Conservation (phyloP, 1,139 yeast species). For the Suhomyces atakaporum region DNA sequence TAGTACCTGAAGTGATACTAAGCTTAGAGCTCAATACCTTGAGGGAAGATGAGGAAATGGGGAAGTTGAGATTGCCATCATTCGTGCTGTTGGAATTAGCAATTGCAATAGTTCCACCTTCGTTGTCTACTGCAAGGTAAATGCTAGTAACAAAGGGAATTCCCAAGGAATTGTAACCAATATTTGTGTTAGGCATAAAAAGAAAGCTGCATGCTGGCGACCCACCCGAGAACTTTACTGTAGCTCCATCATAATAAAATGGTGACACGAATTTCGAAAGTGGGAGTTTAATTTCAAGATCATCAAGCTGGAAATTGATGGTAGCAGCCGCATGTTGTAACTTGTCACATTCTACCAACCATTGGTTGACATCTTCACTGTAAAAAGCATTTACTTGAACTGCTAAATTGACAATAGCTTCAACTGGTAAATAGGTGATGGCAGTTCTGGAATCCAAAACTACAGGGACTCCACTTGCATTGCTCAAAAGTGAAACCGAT, state of each 20-base stretch:
- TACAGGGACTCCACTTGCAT: conserved; percentile 49
- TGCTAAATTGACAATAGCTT: conserved; percentile 63
- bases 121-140: conserved; percentile 70
- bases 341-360: conserved; percentile 71
- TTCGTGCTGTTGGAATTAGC: conserved; percentile 40
- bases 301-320: conserved; percentile 56
- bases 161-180: conserved; percentile 65
- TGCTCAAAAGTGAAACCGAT: conserved; percentile 34
- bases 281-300: conserved; percentile 54
- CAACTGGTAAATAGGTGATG: conserved; percentile 60
- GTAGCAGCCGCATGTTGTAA: conserved; percentile 46
- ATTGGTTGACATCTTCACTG: conserved; percentile 47
- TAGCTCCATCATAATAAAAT: conserved; percentile 22
- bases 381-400: conserved; percentile 74
- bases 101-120: conserved; percentile 57
- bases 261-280: conserved; percentile 52
- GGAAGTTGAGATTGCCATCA: conserved; percentile 5
- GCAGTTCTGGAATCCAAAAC: conserved; percentile 59
- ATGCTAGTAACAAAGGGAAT: conserved; percentile 56
- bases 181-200: conserved; percentile 49
- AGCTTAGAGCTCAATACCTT: not conserved
- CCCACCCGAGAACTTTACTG: conserved; percentile 55
- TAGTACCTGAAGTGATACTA: conserved; percentile 1
- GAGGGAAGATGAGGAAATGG: not conserved
- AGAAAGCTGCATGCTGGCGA: conserved; percentile 61